phyloP scores from a whole-genome alignment of 192 early-diverging fungal species.

The Podila verticillata region DNA sequence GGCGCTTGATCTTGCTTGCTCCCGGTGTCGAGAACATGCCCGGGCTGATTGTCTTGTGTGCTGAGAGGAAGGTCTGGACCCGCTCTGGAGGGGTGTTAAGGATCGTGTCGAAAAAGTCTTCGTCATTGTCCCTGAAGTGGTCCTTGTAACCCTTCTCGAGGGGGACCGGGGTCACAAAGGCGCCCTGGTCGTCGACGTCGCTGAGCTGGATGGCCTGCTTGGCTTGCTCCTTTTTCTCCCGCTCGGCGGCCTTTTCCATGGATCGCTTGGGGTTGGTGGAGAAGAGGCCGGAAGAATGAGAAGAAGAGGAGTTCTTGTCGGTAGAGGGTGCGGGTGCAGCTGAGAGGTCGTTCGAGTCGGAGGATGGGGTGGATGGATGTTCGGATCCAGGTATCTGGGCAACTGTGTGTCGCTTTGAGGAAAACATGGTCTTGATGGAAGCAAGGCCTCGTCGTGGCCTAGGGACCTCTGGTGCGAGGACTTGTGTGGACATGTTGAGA shows the following conservation, averaged over 20 bases:
- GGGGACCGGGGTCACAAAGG: conserved; percentile 26
- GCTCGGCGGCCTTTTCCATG: conserved; percentile 25
- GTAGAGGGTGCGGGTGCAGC: not conserved
- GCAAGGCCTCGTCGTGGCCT: conserved; percentile 37
- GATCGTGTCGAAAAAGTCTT: conserved; percentile 40
- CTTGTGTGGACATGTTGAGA: conserved; percentile 18
- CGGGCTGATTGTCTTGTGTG: conserved; percentile 29
- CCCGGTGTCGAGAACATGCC: conserved; percentile 37
- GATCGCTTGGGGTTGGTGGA: conserved; percentile 18
- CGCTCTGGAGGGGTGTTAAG: conserved; percentile 33
- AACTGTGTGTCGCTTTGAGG: conserved; percentile 31
- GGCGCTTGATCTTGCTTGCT: conserved; percentile 37
- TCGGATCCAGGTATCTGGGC: conserved; percentile 28
- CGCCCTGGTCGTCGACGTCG: conserved; percentile 20
- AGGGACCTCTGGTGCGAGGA: conserved; percentile 11
- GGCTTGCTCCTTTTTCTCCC: conserved; percentile 39
- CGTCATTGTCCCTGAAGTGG: conserved; percentile 35
- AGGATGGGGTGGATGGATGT: conserved; percentile 1
- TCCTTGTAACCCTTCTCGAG: conserved; percentile 43
- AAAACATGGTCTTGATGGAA: conserved; percentile 48
- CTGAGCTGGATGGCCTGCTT: conserved; percentile 41
- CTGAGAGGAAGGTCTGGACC: conserved; percentile 32
- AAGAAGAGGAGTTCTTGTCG: conserved; percentile 3
- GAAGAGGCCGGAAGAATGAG: conserved; percentile 13
- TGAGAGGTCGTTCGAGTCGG: not conserved